phyloP scores from a whole-genome alignment of 2,329 filamentous ascomycete genomes.

The Alternaria panax region DNA sequence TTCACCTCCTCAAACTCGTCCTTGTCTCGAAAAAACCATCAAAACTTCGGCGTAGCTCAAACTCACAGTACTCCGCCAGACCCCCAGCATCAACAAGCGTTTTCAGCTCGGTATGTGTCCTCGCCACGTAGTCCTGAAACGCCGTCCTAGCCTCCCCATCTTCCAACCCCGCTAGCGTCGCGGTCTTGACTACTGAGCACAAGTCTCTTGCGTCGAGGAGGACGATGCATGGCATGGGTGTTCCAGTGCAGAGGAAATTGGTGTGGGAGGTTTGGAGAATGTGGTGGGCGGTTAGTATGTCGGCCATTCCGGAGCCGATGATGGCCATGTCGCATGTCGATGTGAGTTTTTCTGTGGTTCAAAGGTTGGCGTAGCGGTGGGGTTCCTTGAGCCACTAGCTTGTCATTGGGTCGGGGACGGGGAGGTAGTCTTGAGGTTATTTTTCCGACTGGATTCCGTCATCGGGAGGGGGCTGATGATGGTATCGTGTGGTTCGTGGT shows the following conservation, averaged over 20 bases:
- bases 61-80: not conserved
- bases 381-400: conserved; percentile 51
- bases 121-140: too few species aligned
- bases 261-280: not conserved
- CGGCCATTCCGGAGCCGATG: not conserved
- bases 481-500: not conserved
- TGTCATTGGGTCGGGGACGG: conserved; percentile 39
- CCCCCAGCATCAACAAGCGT: too few species aligned
- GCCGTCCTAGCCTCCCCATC: too few species aligned
- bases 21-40: not conserved
- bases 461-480: not conserved
- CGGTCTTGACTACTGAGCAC: not conserved
- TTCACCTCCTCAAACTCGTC: not conserved
- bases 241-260: not conserved
- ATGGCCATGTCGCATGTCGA: not conserved
- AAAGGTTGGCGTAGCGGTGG: conserved; percentile 35
- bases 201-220: not conserved
- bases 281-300: not conserved
- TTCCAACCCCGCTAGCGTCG: too few species aligned
- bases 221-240: not conserved
- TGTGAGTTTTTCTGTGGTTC: conserved; percentile 31
- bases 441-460: not conserved
- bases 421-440: conserved; percentile 29
- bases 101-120: too few species aligned
- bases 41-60: not conserved